These are phyloP conservation scores for Nannizzia gypsea DNA, from an alignment of 2,329 filamentous ascomycete species.

Conservation along the genomic window DNA sequence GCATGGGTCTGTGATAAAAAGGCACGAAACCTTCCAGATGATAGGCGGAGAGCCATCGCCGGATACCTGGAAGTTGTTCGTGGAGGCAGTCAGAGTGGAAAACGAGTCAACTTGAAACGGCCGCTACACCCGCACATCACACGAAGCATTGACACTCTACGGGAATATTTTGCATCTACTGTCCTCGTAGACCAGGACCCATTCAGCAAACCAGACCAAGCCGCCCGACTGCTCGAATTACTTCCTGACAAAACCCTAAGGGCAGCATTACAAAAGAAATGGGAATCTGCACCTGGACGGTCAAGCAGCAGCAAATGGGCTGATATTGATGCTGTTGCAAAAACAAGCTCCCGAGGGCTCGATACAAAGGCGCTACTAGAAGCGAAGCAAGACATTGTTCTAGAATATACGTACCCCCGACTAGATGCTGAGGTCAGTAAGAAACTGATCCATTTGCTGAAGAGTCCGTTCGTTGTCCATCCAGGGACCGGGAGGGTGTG, in stretches of 20 bases:
- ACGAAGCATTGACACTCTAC: conserved; percentile 75
- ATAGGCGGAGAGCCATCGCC: conserved; percentile 71
- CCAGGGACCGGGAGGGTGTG: conserved; percentile 89
- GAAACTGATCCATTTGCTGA: conserved; percentile 95
- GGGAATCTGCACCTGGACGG: conserved; percentile 71
- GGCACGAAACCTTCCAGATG: conserved; percentile 73
- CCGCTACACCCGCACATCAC: conserved; percentile 82
- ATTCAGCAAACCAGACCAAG: conserved; percentile 58
- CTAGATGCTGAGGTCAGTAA: conserved; percentile 96
- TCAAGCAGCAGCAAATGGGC: conserved; percentile 76
- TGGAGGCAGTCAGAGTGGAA: conserved; percentile 73
- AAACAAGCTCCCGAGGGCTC: conserved; percentile 58
- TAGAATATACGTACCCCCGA: conserved; percentile 95
- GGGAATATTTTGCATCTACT: conserved; percentile 69
- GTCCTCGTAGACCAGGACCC: conserved; percentile 79
- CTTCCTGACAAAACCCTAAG: conserved; percentile 70
- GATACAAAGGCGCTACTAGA: conserved; percentile 64
- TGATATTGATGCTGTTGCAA: conserved; percentile 79
- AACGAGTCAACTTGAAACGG: conserved; percentile 71
- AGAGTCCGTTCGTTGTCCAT: conserved; percentile 92
- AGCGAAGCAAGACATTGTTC: conserved; percentile 87
- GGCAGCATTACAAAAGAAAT: conserved; percentile 74
- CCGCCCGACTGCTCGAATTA: conserved; percentile 67
- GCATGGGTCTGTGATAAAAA: conserved; percentile 94
- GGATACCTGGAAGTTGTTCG: conserved; percentile 84